Percentiles rank a stretch among this genome's conserved stretches.
Evolutionary conservation across 2,329 filamentous ascomycete genomes (phyloP).

Genomic region (Parastagonospora nodorum): DNA sequence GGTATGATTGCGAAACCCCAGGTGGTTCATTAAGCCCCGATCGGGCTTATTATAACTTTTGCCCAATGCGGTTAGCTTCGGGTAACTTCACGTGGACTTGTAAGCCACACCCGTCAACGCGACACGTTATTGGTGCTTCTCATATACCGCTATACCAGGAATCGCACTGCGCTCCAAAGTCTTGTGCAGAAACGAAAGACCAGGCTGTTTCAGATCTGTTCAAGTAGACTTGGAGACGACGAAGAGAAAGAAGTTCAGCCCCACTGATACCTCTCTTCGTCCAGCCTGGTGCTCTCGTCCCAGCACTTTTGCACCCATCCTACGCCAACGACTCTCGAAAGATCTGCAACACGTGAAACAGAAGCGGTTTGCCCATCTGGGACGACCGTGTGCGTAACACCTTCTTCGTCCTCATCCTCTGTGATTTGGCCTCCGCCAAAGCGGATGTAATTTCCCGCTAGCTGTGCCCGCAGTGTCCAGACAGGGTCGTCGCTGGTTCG

Average conservation of each 20-base stretch:
- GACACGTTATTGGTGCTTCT: neutral
- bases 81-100: neutral
- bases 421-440: slow-evolving; percentile 72
- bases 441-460: slow-evolving; percentile 62
- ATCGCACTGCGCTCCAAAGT: neutral
- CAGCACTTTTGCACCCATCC: slow-evolving; percentile 83
- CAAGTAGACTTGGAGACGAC: neutral
- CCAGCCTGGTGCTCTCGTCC: slow-evolving; percentile 75
- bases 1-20: neutral
- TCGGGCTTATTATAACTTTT: neutral
- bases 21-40: neutral
- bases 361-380: slow-evolving; percentile 52
- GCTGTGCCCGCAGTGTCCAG: slow-evolving; percentile 39
- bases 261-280: slow-evolving; percentile 62
- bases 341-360: slow-evolving; percentile 40
- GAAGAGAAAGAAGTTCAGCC: slow-evolving; percentile 16
- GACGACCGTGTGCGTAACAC: slow-evolving; percentile 76
- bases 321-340: slow-evolving; percentile 72
- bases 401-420: slow-evolving; percentile 56
- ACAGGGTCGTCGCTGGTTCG: slow-evolving; percentile 8
- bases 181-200: neutral
- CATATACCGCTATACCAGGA: neutral
- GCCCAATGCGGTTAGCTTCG: neutral
- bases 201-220: neutral
- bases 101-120: neutral